phyloP scores from a whole-genome alignment of 2,329 filamentous ascomycete genomes.

The Botrytis galanthina region DNA sequence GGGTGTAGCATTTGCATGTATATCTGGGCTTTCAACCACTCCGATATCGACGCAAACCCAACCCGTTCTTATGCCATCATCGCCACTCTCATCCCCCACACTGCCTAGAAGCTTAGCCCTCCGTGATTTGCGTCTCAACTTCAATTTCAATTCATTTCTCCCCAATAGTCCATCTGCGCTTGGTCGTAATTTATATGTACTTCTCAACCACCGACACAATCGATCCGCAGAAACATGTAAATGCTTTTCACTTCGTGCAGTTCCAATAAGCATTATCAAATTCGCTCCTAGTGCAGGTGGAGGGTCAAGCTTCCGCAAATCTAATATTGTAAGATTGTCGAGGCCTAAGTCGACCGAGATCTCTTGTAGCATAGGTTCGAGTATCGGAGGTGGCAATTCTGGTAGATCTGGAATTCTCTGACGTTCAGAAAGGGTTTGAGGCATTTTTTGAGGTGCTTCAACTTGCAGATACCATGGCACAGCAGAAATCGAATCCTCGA shows the following conservation, averaged over 20 bases:
- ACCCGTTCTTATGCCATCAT: slow-evolving; percentile 86
- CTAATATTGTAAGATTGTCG: slow-evolving; percentile 75
- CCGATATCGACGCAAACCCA: slow-evolving; percentile 96
- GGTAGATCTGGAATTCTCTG: slow-evolving; percentile 60
- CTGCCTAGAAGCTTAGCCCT: slow-evolving; percentile 78
- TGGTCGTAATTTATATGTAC: slow-evolving; percentile 67
- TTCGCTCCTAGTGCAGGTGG: slow-evolving; percentile 84
- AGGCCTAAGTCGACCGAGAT: slow-evolving; percentile 82
- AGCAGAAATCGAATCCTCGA: slow-evolving; percentile 26
- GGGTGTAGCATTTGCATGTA: slow-evolving; percentile 43
- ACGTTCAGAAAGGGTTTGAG: slow-evolving; percentile 47
- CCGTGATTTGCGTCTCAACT: slow-evolving; percentile 75
- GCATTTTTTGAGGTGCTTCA: slow-evolving; percentile 45
- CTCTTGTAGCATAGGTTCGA: slow-evolving; percentile 72
- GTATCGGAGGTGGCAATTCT: slow-evolving; percentile 62
- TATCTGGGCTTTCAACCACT: slow-evolving; percentile 57
- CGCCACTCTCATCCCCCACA: slow-evolving; percentile 58
- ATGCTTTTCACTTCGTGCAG: slow-evolving; percentile 88
- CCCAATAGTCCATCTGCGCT: slow-evolving; percentile 86
- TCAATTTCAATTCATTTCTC: slow-evolving; percentile 86
- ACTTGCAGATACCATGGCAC: slow-evolving; percentile 86
- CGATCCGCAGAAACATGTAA: slow-evolving; percentile 86
- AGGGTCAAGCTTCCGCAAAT: slow-evolving; percentile 80
- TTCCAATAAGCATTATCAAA: slow-evolving; percentile 89
- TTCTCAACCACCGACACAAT: slow-evolving; percentile 82